A percentile compares a stretch with the other conserved stretches of the same genome.
These are phyloP conservation scores for Cryptosporidium ubiquitum DNA, from an alignment of 169 alveolate genomes.

Conservation along the genomic window DNA sequence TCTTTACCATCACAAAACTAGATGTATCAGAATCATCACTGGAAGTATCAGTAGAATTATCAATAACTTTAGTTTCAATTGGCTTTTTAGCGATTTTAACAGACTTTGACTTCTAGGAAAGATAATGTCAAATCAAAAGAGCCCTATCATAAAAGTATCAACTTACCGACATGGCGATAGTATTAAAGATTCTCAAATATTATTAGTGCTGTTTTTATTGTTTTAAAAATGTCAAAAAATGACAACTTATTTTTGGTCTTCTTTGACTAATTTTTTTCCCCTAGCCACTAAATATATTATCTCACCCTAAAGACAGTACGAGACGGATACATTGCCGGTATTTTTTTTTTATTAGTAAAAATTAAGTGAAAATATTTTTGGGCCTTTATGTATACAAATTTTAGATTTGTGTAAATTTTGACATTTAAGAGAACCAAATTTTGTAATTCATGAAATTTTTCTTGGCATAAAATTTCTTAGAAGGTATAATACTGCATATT, in stretches of 20 bases:
- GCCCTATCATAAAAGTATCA: background rate
- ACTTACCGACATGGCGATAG: slow-evolving; percentile 58
- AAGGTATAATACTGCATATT: too few relatives aligned
- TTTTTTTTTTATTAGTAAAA: background rate
- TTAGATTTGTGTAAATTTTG: background rate
- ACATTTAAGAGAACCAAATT: background rate
- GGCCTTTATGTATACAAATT: background rate
- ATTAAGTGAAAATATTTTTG: background rate
- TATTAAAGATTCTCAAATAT: background rate
- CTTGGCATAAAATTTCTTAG: background rate
- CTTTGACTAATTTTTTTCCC: background rate
- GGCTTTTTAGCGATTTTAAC: slow-evolving; percentile 17
- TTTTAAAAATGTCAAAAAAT: slow-evolving; percentile 6
- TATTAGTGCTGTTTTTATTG: background rate
- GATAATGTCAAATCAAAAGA: background rate
- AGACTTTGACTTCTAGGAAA: slow-evolving; percentile 20
- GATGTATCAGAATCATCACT: slow-evolving; percentile 71
- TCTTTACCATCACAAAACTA: slow-evolving; percentile 64
- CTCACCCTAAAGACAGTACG: slow-evolving; percentile 29
- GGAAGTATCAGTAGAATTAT: slow-evolving; percentile 32
- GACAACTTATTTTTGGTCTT: slow-evolving; percentile 9
- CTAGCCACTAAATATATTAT: background rate
- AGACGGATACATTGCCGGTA: slow-evolving; percentile 69
- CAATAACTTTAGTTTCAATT: slow-evolving; percentile 1
- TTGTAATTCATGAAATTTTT: background rate